Evolutionary conservation across 2,329 filamentous ascomycete genomes (phyloP).

Genomic region (Rhinocladiella similis): DNA sequence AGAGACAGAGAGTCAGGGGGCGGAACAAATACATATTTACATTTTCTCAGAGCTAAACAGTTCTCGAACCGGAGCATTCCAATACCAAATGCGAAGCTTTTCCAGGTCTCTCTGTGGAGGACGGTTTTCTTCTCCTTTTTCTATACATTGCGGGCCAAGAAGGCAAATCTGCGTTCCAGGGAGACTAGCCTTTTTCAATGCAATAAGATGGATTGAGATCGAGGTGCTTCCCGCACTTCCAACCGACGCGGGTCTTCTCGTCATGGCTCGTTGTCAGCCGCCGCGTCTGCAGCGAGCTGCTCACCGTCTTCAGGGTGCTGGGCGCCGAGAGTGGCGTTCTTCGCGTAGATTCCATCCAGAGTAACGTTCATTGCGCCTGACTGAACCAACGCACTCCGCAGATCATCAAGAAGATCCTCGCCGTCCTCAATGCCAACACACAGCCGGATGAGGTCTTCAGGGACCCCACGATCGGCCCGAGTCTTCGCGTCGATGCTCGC

Average conservation of each 20-base stretch:
- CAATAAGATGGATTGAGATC: no score
- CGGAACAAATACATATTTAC: not conserved
- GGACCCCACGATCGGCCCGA: constrained; percentile 82
- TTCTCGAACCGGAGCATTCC: not conserved
- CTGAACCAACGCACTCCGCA: constrained; percentile 88
- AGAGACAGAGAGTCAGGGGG: no score
- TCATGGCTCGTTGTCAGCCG: constrained; percentile 28
- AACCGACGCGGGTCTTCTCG: no score
- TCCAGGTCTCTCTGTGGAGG: not conserved
- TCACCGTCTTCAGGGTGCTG: constrained; percentile 25
- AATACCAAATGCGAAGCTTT: not conserved
- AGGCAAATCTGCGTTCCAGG: no score
- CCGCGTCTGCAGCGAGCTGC: constrained; percentile 24
- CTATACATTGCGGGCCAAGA: not conserved
- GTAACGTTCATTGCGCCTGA: constrained; percentile 88
- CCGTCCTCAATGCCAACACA: constrained; percentile 96
- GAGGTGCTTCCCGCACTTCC: no score
- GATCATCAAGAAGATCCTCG: constrained; percentile 87
- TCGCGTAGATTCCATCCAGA: constrained; percentile 75
- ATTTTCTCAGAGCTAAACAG: not conserved
- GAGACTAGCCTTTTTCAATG: no score
- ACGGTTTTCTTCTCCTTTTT: not conserved
- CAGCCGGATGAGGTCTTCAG: constrained; percentile 91
- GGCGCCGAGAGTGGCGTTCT: constrained; percentile 23
- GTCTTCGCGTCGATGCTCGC: constrained; percentile 97